Base-by-base conservation (phyloP, 23 red algal species). In the Cyanidioschyzon merolae region DNA sequence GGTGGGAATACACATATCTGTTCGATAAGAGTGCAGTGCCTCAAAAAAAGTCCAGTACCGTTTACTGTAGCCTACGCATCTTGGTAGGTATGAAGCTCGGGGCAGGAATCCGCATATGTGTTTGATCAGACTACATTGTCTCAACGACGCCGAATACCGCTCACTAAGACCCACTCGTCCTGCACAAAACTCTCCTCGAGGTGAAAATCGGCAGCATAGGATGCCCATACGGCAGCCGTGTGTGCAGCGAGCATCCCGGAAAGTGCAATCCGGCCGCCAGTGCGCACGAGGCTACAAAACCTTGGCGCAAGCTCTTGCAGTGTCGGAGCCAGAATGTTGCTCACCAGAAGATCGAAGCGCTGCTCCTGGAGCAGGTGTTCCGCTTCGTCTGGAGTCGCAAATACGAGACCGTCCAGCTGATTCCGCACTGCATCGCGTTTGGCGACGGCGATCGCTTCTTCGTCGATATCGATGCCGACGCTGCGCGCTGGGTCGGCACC, bases 311-410 rank as follows among this genome's bases (percentile, higher is more conserved):
- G 80, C 24, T 74, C 38, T 2, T 77, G 79, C 1, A 98, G 76
- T 15, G 88, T 74, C 67, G 57, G 75, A 26, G 79, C 86, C 17
- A 91, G 58, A 84, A 98, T 98, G 83, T 98, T 98, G 1, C 87
- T 84, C 0, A 98, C 82, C 0, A 90, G 50, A 38, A 98, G 51
- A 40, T 91, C 89, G 78, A 81, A 98, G 50, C 37, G 35, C 1
- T 2, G 59, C 24, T 54, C 74, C 24, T 0, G 57, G 25, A 39
- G 75, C 58, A 25, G 59, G 74, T 7, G 79, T 76, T 2, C 76
- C 38, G 25, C 75, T 81, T 81, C 79, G 77, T 37, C 2, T 2
- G 77, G 77, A 1, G 68, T 51, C 1, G 24, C 37, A 37, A 83
- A 75, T 18, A 39, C 34, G 29, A 59, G 1, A 30, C 30, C 40